Evolutionary conservation across 169 alveolate species (phyloP).

Genomic region (Plasmodium sp.): DNA sequence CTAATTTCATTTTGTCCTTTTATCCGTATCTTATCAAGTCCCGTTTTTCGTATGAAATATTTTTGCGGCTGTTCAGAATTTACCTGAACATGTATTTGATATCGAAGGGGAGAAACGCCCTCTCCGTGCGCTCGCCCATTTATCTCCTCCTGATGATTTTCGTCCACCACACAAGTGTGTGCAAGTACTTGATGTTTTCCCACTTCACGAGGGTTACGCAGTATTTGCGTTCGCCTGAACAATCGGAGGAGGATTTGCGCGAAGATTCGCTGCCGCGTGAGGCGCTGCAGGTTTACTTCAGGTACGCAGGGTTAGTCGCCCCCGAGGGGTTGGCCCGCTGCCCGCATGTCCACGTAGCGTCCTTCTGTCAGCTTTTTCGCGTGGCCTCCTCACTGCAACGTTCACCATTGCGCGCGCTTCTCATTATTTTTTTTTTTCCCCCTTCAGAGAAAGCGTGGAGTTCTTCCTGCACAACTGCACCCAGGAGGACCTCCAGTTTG

Average conservation of each 20-base stretch:
- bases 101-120: background rate
- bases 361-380: background rate
- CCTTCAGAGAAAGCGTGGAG: slow-evolving; percentile 52
- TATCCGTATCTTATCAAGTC: slow-evolving; percentile 47
- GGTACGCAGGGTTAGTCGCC: background rate
- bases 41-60: slow-evolving; percentile 28
- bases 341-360: background rate
- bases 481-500: slow-evolving; percentile 16
- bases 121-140: slow-evolving; percentile 17
- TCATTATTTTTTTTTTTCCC: background rate
- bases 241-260: background rate
- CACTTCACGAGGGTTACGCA: background rate
- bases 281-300: background rate
- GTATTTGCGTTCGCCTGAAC: background rate
- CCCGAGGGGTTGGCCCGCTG: background rate
- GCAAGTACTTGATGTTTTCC: slow-evolving; percentile 22
- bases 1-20: slow-evolving; percentile 19
- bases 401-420: background rate
- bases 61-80: slow-evolving; percentile 34
- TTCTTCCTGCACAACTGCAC: slow-evolving; percentile 4
- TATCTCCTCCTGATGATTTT: slow-evolving; percentile 48
- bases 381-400: background rate
- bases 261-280: background rate
- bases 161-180: background rate
- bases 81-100: slow-evolving; percentile 47